These are phyloP conservation scores for Trypanosoma melophagium DNA, from an alignment of 208 protist genomes.

Conservation along the genomic window DNA sequence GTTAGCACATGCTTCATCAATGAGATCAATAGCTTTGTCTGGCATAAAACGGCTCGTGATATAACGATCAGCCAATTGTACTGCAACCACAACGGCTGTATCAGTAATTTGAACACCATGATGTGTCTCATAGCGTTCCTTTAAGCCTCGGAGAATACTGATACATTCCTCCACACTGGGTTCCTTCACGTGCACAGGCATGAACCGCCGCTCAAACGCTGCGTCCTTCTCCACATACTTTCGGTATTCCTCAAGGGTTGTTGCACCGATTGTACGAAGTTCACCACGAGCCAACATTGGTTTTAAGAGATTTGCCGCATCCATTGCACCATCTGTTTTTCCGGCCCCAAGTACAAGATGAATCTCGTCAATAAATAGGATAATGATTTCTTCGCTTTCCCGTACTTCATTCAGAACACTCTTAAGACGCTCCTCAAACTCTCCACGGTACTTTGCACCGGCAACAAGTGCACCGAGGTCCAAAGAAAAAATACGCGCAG, in stretches of 20 bases:
- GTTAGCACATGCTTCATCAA: slow-evolving; percentile 96
- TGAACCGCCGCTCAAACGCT: slow-evolving; percentile 97
- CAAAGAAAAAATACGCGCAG: slow-evolving; percentile 86
- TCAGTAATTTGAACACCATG: slow-evolving; percentile 91
- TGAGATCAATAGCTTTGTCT: slow-evolving; percentile 99
- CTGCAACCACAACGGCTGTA: slow-evolving; percentile 86
- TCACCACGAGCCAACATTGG: slow-evolving; percentile 96
- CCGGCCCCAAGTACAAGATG: slow-evolving; percentile 98
- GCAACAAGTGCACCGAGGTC: slow-evolving; percentile 99
- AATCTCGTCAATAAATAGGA: slow-evolving; percentile 99
- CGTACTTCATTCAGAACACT: slow-evolving; percentile 98
- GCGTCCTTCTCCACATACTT: slow-evolving; percentile 98
- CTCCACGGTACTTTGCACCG: slow-evolving; percentile 98
- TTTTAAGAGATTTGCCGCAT: slow-evolving; percentile 99
- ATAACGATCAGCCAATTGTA: slow-evolving; percentile 93
- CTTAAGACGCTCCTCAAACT: slow-evolving; percentile 99
- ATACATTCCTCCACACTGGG: slow-evolving; percentile 97
- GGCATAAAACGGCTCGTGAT: slow-evolving; percentile 96
- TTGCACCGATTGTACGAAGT: slow-evolving; percentile 96
- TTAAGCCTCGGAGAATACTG: slow-evolving; percentile 96
- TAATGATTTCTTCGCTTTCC: slow-evolving; percentile 91
- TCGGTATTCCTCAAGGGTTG: slow-evolving; percentile 97
- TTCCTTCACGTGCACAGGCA: slow-evolving; percentile 95
- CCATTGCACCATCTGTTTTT: slow-evolving; percentile 92
- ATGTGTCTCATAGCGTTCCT: slow-evolving; percentile 92